phyloP scores from a whole-genome alignment of 2,329 filamentous ascomycete species.

The Furcasterigmium sp. region DNA sequence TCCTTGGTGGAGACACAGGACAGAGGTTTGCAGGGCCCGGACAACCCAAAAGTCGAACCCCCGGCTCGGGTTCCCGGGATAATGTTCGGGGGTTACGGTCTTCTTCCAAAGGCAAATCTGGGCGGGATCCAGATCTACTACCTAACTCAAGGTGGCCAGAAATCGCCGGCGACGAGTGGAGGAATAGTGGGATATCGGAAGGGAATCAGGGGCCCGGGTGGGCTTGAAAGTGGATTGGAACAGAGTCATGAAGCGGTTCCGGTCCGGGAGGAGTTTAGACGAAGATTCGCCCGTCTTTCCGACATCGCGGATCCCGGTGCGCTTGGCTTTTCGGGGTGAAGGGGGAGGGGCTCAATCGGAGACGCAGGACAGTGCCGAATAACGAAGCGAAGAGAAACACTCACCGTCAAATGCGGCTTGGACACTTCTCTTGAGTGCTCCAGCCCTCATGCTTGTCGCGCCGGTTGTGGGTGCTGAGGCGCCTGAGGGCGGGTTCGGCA shows the following conservation, averaged over 20 bases:
- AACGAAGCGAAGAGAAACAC: slow-evolving; percentile 11
- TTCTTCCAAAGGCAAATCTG: too few relatives aligned
- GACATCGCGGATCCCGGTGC: slow-evolving; percentile 3
- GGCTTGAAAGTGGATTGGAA: background rate
- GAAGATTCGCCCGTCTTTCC: background rate
- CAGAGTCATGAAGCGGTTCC: too few relatives aligned
- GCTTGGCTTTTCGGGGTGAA: background rate
- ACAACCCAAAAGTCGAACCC: too few relatives aligned
- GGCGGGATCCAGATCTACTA: too few relatives aligned
- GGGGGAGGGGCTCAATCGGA: background rate
- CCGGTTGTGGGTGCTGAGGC: slow-evolving; percentile 43
- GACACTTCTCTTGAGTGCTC: slow-evolving; percentile 50
- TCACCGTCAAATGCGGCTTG: slow-evolving; percentile 58
- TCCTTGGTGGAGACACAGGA: too few relatives aligned
- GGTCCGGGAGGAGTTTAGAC: background rate
- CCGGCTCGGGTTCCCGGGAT: too few relatives aligned
- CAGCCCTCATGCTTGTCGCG: slow-evolving; percentile 29
- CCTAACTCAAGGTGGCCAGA: too few relatives aligned
- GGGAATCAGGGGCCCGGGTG: too few relatives aligned
- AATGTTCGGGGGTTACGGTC: too few relatives aligned
- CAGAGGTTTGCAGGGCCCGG: too few relatives aligned
- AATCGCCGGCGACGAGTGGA: too few relatives aligned
- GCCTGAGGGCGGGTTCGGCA: slow-evolving; percentile 48
- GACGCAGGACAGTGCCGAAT: slow-evolving; percentile 9
- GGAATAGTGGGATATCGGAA: too few relatives aligned